Percentiles rank a stretch among this genome's conserved stretches.
Evolutionary conservation across 306 rosid genomes (phyloP).

Genomic region (Pyrus betulifolia): DNA sequence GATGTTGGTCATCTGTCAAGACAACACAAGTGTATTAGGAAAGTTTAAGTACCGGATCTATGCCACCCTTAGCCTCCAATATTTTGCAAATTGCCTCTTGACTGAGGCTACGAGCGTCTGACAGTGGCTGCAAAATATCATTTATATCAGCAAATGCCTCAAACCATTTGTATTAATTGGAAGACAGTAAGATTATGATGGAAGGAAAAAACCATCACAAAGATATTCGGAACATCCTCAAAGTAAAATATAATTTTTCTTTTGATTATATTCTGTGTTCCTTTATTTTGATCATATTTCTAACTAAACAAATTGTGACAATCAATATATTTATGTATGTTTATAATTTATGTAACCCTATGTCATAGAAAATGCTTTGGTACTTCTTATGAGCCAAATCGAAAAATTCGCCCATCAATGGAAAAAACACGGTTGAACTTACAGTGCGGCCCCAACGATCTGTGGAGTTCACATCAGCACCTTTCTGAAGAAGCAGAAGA

Average conservation of each 20-base stretch:
- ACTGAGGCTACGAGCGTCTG: slow-evolving; percentile 21
- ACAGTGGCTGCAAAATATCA: slow-evolving; percentile 17
- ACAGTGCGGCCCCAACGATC: slow-evolving; percentile 27
- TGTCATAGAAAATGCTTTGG: background rate
- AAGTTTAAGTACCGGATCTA: slow-evolving; percentile 19
- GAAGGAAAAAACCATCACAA: background rate
- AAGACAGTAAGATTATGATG: background rate
- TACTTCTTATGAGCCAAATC: background rate
- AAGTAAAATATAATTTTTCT: background rate
- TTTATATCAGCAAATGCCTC: background rate
- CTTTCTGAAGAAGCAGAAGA: slow-evolving; percentile 19
- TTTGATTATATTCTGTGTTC: background rate
- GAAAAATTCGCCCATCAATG: background rate
- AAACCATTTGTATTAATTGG: background rate
- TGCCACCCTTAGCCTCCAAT: slow-evolving; percentile 21
- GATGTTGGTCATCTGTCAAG: background rate
- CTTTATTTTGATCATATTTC: background rate
- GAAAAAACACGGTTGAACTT: background rate
- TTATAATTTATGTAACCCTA: background rate
- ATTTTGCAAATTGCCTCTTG: slow-evolving; percentile 16
- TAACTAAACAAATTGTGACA: background rate
- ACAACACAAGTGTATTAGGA: background rate
- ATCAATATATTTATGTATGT: no score
- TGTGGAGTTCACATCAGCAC: slow-evolving; percentile 20
- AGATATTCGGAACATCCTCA: background rate